Conservation (phyloP, 257 asterid species). For the Nemophila menziesii region DNA sequence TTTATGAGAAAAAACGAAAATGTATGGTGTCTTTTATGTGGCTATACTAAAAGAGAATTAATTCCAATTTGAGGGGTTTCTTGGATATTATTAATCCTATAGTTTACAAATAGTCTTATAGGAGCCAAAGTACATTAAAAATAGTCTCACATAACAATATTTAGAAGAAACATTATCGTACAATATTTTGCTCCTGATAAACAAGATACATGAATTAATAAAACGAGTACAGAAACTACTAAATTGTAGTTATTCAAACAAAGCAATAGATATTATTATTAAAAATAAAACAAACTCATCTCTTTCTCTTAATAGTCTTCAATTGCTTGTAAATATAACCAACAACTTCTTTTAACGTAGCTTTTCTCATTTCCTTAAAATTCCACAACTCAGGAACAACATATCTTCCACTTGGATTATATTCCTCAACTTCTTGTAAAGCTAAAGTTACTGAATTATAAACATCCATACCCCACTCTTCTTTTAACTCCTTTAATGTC, state of each 20-base stretch:
- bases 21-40: neutral
- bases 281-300: neutral
- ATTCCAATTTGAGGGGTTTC: too few relatives aligned
- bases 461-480: slow-evolving; percentile 3
- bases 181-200: neutral
- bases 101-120: neutral
- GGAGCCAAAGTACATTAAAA: neutral
- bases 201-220: neutral
- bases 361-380: slow-evolving; percentile 9
- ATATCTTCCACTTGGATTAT: slow-evolving; percentile 14
- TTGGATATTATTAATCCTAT: too few relatives aligned
- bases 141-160: neutral
- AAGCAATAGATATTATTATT: neutral
- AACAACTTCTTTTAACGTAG: slow-evolving; percentile 6
- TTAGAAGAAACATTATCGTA: neutral
- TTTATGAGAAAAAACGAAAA: neutral
- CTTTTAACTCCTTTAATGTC: neutral
- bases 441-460: slow-evolving; percentile 4
- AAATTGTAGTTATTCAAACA: neutral
- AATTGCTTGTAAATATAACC: neutral
- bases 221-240: too few relatives aligned
- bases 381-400: slow-evolving; percentile 11
- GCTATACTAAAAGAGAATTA: neutral
- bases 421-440: slow-evolving; percentile 9
- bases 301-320: neutral